Evolutionary conservation across 495 filamentous ascomycete genomes (phyloP), one percentile per base, ranked within the genome.

Genomic region (Penicillium psychrofluorescens): DNA sequence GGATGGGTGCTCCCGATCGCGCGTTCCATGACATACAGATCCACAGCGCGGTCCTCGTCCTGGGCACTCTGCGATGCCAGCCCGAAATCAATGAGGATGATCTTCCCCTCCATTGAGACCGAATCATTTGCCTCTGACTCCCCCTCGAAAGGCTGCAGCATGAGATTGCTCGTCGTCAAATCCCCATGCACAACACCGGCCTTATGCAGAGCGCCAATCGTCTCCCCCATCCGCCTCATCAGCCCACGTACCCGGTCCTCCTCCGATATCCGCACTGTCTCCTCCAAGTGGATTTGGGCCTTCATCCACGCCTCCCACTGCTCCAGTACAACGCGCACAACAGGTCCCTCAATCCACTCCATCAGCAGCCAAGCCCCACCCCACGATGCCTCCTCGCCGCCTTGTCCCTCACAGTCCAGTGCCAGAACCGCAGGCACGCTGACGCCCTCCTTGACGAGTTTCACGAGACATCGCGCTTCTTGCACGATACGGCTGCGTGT

Each of bases 1-100:
- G 92, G 90, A 75, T 98, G 92, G 44, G 92, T 96, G 49, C 88
- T 95, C 29, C 79, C 85, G 70, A 97, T 95, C n/a, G 94, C 92
- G 33, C 92, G 70, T 69, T 99, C 92, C 44, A 99, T 71, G 16
- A 99, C 92, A 66, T 99, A 99, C 37, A 99, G 61, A 75, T 99
- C 92, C 14, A 97, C 92, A 5, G 94, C 94, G 42, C 87, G 77
- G 60, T 99, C 94, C 65, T 99, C 92, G 43, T 95, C 89, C 50
- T 83, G 80, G n/a, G 74, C 56, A 48, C 80, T 86, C 63, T 92
- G 86, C 41, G 74, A 79, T 33, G 90, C 91, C 8, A 99, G 78
- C 2, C 94, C 94, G 56, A 99, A 95, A 67, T 99, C 92, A 66
- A 99, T 95, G 22, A 97, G 65, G 29, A 95, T 77, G 29, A 99